These are phyloP conservation scores for Spathaspora girioi DNA, from an alignment of 805 yeast genomes.

Conservation along the genomic window DNA sequence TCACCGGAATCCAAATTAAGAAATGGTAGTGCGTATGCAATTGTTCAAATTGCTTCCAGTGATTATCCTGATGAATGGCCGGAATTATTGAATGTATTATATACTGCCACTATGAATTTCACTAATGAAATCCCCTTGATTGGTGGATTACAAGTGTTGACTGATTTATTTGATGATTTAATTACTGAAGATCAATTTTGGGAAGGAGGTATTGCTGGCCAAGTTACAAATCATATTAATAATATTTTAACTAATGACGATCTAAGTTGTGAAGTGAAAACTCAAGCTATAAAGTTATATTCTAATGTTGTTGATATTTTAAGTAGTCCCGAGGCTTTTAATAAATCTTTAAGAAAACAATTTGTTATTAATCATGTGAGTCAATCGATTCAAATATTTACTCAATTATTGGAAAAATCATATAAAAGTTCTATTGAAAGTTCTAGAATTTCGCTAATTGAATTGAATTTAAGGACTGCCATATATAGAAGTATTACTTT, in stretches of 20 bases:
- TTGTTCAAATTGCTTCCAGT: conserved; percentile 79
- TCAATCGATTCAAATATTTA: conserved; percentile 15
- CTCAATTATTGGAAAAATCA: conserved; percentile 14
- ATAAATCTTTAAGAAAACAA: conserved; percentile 29
- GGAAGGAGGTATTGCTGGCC: conserved; percentile 62
- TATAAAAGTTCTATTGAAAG: conserved; percentile 2
- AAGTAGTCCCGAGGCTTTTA: conserved; percentile 46
- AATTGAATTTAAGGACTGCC: conserved; percentile 21
- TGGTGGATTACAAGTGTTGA: conserved; percentile 59
- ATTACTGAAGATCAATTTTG: conserved; percentile 85
- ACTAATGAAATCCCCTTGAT: conserved; percentile 30
- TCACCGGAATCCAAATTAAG: conserved; percentile 56
- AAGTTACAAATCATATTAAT: conserved; percentile 49
- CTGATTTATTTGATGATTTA: conserved; percentile 81
- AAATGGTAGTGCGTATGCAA: conserved; percentile 64
- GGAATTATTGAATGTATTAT: conserved; percentile 48
- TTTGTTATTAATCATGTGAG: conserved; percentile 29
- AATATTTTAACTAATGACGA: conserved; percentile 29
- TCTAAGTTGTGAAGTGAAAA: conserved; percentile 36
- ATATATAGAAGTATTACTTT: conserved; percentile 23
- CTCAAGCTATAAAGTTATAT: conserved; percentile 42
- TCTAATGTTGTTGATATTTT: conserved; percentile 51
- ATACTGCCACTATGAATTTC: conserved; percentile 33
- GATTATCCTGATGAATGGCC: conserved; percentile 99
- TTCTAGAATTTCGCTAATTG: conserved; percentile 8